A percentile compares a stretch with the other conserved stretches of the same genome.
phyloP scores from a whole-genome alignment of 108 stramenopile species.

The Mediolabrus comicus region DNA sequence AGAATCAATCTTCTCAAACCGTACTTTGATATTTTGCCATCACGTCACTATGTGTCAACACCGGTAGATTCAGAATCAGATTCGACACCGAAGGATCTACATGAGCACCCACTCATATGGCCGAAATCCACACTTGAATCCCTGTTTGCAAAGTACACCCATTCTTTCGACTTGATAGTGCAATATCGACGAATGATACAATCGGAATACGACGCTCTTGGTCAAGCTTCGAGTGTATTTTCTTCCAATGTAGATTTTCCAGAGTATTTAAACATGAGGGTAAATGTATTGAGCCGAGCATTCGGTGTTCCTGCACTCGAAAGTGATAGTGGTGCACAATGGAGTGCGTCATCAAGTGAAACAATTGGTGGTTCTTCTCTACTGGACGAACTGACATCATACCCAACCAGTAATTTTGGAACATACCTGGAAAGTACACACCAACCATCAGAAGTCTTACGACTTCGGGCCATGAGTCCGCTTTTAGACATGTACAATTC shows the following conservation, averaged over 20 bases:
- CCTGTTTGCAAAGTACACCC: conserved; percentile 42
- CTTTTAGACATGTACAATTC: conserved; percentile 82
- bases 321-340: conserved; percentile 36
- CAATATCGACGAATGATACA: conserved; percentile 62
- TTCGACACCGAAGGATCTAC: conserved; percentile 6
- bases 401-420: conserved; percentile 53
- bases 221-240: conserved; percentile 45
- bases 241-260: conserved; percentile 34
- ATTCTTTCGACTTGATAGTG: conserved; percentile 41
- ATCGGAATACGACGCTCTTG: conserved; percentile 68
- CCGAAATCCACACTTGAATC: conserved; percentile 27
- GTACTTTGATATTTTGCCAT: conserved; percentile 50
- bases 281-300: conserved; percentile 76
- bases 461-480: conserved; percentile 70
- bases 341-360: conserved; percentile 17
- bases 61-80: conserved; percentile 37
- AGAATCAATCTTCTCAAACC: conserved; percentile 15
- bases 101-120: conserved; percentile 60
- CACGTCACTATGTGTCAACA: background rate
- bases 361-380: conserved; percentile 28
- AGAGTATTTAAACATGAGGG: conserved; percentile 60
- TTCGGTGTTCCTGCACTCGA: conserved; percentile 52
- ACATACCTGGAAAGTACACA: conserved; percentile 1
- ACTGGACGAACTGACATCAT: conserved; percentile 50
- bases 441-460: conserved; percentile 12